A percentile compares a stretch with the other conserved stretches of the same genome.
Conservation (phyloP, 805 yeast species). For the Pichia cabralensis region DNA sequence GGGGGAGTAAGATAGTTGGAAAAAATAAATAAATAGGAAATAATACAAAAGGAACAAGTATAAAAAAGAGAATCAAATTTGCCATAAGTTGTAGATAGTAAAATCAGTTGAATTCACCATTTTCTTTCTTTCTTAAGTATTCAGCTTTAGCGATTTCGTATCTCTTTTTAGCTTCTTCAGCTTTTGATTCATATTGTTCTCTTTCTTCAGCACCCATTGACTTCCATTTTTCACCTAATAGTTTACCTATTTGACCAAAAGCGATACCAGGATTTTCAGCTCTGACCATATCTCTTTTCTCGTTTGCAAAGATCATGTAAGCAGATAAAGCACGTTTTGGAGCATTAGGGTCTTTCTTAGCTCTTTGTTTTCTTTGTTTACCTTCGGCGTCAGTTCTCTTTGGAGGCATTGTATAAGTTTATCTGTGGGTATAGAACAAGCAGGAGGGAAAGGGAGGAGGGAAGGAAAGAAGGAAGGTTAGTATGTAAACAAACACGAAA, state of each 20-base stretch:
- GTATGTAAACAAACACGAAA: too few species aligned
- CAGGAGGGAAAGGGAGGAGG: too few species aligned
- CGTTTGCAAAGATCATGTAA: slow-evolving; percentile 98
- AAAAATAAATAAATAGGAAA: background rate
- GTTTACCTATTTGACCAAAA: slow-evolving; percentile 91
- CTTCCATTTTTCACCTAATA: slow-evolving; percentile 96
- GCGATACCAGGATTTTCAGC: slow-evolving; percentile 94
- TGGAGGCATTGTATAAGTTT: slow-evolving; percentile 11
- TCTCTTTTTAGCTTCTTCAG: slow-evolving; percentile 94
- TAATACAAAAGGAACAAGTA: background rate
- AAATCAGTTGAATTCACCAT: too few species aligned
- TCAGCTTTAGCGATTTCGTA: slow-evolving; percentile 94
- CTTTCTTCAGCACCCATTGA: slow-evolving; percentile 75
- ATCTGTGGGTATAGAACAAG: background rate
- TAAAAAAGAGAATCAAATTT: background rate
- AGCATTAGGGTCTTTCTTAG: slow-evolving; percentile 80
- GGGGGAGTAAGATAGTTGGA: too few species aligned
- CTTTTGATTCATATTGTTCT: slow-evolving; percentile 85
- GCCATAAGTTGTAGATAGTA: too few species aligned
- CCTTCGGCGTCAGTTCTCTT: slow-evolving; percentile 19
- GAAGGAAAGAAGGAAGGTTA: too few species aligned
- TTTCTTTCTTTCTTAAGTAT: slow-evolving; percentile 35
- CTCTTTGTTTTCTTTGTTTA: too few species aligned
- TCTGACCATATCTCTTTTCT: slow-evolving; percentile 91
- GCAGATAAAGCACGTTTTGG: slow-evolving; percentile 98